phyloP scores from a whole-genome alignment of 2,329 filamentous ascomycete genomes.

The Trichoderma lentiforme region DNA sequence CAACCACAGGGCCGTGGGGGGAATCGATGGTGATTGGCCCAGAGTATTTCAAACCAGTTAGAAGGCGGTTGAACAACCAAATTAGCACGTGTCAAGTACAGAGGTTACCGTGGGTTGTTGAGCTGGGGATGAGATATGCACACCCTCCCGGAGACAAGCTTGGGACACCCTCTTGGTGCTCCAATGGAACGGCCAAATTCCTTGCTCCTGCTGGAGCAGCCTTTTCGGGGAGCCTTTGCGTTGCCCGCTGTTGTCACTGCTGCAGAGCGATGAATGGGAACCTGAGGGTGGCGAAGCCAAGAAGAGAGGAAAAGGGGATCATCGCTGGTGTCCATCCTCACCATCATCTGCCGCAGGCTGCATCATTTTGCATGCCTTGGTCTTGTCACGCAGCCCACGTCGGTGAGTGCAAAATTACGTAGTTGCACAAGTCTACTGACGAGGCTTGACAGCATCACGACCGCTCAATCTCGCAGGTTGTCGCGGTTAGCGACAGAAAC shows the following conservation, averaged over 20 bases:
- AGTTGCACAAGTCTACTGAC: background rate
- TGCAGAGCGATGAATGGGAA: background rate
- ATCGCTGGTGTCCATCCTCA: background rate
- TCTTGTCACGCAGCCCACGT: conserved; percentile 4
- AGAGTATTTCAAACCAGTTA: background rate
- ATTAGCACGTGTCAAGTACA: conserved; percentile 10
- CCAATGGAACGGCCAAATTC: background rate
- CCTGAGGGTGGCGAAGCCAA: conserved; percentile 4
- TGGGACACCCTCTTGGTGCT: conserved; percentile 5
- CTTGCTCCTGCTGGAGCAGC: background rate
- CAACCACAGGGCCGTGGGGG: conserved; percentile 1
- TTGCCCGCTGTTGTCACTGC: background rate
- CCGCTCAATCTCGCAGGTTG: background rate
- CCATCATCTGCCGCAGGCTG: conserved; percentile 5
- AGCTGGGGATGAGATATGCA: conserved; percentile 5
- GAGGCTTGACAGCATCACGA: background rate
- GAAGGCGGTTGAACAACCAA: background rate
- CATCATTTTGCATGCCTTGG: background rate
- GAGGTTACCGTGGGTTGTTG: background rate
- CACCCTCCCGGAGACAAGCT: background rate
- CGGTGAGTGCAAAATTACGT: conserved; percentile 13
- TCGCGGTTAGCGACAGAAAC: conserved; percentile 1
- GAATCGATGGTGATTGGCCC: background rate
- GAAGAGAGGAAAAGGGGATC: background rate
- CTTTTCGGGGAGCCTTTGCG: background rate